Conservation (phyloP, 2,329 filamentous ascomycete species). For the Bretziella fagacearum region DNA sequence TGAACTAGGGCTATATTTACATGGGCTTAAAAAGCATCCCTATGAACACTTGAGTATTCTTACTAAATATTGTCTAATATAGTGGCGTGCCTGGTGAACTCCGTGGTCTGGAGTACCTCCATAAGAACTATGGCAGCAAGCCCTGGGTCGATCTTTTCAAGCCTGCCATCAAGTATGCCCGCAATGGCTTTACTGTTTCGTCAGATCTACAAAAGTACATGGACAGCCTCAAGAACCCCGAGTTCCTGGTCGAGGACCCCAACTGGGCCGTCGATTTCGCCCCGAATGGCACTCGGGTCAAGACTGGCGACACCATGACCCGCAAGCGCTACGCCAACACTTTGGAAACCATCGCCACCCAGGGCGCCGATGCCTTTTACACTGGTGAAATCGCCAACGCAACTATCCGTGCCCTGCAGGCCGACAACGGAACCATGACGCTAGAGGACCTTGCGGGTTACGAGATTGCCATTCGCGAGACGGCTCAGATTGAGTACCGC, state of each 20-base stretch:
- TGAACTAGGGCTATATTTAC: constrained; percentile 17
- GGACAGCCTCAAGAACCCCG: constrained; percentile 28
- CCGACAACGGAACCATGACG: constrained; percentile 69
- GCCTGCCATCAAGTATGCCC: constrained; percentile 55
- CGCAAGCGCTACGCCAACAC: constrained; percentile 59
- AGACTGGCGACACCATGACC: constrained; percentile 56
- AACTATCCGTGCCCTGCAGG: constrained; percentile 52
- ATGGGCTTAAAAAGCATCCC: no score
- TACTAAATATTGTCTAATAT: neutral
- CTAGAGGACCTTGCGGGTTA: constrained; percentile 61
- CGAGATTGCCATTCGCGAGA: constrained; percentile 43
- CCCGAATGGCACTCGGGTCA: constrained; percentile 48
- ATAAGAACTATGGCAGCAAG: constrained; percentile 46
- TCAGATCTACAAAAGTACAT: constrained; percentile 58
- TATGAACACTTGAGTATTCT: no score
- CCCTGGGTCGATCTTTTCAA: constrained; percentile 50
- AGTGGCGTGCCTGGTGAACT: constrained; percentile 54
- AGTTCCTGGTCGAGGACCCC: constrained; percentile 54
- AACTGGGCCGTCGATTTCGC: constrained; percentile 76
- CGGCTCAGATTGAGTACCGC: constrained; percentile 45
- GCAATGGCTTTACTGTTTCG: constrained; percentile 54
- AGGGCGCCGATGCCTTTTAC: constrained; percentile 58
- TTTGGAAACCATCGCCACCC: constrained; percentile 48
- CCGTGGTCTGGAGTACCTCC: constrained; percentile 56
- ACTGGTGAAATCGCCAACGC: constrained; percentile 53